phyloP scores from a whole-genome alignment of 768 basidiomycete genomes.

The Rhodotorula sphaerocarpa region DNA sequence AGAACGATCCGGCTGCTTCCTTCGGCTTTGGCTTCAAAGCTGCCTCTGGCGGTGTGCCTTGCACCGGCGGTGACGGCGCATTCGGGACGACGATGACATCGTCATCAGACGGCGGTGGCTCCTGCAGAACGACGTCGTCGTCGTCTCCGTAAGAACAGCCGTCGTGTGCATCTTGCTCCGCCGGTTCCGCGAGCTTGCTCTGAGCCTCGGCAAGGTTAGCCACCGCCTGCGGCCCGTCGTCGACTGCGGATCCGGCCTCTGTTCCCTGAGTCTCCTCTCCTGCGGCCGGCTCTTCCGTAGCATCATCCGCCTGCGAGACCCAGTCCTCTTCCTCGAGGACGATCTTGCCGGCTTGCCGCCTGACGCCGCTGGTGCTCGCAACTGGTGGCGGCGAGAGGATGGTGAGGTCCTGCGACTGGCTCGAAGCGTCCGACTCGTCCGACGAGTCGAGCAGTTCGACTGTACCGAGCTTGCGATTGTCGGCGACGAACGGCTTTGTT shows the following conservation, averaged over 20 bases:
- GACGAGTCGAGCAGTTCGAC: constrained; percentile 24
- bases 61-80: background rate
- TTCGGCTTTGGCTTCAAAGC: background rate
- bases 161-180: constrained; percentile 1
- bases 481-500: background rate
- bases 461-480: constrained; percentile 29
- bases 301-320: background rate
- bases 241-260: background rate
- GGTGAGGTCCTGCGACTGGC: background rate
- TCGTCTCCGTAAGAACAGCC: constrained; percentile 1
- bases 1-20: background rate
- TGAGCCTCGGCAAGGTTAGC: background rate
- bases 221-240: background rate
- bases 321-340: constrained; percentile 27
- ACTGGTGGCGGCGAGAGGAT: background rate
- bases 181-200: background rate
- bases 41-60: background rate
- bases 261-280: background rate
- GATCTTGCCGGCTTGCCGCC: background rate
- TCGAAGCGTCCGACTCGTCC: constrained; percentile 1
- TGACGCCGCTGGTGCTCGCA: background rate
- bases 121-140: constrained; percentile 1
- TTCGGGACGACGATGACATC: background rate
- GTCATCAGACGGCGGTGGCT: background rate
- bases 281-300: background rate